phyloP scores from a whole-genome alignment of 805 yeast genomes.

The Yamadazyma sp. region DNA sequence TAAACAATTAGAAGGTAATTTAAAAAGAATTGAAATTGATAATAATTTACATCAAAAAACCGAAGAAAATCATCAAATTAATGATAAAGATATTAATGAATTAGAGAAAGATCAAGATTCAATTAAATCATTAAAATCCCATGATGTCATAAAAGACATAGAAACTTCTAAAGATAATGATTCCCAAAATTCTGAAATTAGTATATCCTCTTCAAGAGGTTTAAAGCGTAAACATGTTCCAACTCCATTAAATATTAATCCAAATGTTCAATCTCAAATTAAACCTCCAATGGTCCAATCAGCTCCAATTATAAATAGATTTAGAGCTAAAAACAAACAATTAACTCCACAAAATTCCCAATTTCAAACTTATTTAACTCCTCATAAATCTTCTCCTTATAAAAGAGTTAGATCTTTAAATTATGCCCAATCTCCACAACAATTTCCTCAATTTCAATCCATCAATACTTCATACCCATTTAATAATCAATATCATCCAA shows the following conservation, averaged over 20 bases:
- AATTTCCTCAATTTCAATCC: background rate
- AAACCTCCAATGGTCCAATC: slow-evolving; percentile 23
- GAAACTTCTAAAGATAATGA: too few relatives aligned
- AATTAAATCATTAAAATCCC: too few relatives aligned
- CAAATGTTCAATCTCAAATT: background rate
- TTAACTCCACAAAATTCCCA: slow-evolving; percentile 10
- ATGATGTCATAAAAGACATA: too few relatives aligned
- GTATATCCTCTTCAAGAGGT: too few relatives aligned
- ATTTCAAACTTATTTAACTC: slow-evolving; percentile 15
- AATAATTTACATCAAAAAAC: too few relatives aligned
- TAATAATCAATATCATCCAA: slow-evolving; percentile 2
- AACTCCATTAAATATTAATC: slow-evolving; percentile 23
- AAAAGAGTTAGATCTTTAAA: slow-evolving; percentile 14
- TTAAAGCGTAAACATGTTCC: slow-evolving; percentile 33
- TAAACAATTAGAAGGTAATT: too few relatives aligned
- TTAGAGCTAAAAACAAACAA: slow-evolving; percentile 5
- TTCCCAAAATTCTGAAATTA: too few relatives aligned
- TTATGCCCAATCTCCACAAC: too few relatives aligned
- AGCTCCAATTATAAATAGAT: slow-evolving; percentile 21
- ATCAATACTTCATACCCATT: background rate
- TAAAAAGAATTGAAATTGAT: too few relatives aligned
- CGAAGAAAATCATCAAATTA: background rate
- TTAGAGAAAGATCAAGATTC: background rate
- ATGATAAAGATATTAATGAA: background rate
- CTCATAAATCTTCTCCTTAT: slow-evolving; percentile 15